Conservation (phyloP, 768 basidiomycete species). For the Coprinellus micaceus region DNA sequence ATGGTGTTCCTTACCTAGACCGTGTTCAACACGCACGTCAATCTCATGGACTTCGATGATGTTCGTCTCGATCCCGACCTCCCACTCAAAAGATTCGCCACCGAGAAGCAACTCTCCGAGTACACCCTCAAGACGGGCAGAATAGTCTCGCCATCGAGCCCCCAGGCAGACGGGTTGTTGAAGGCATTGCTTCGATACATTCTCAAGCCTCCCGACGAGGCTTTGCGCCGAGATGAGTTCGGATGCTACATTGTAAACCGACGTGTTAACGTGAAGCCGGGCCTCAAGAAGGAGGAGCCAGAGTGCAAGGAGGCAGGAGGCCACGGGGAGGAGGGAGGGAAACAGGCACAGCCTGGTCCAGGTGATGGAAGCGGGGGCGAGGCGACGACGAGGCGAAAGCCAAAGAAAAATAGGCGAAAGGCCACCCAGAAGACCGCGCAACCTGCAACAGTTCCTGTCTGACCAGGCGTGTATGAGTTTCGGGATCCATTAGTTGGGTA, state of each 20-base stretch:
- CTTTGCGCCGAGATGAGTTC: neutral
- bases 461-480: too few species aligned
- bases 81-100: constrained; percentile 5
- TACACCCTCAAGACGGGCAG: constrained; percentile 10
- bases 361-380: neutral
- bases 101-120: constrained; percentile 9
- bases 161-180: constrained; percentile 13
- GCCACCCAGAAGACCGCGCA: too few species aligned
- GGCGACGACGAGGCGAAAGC: too few species aligned
- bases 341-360: neutral
- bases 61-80: neutral
- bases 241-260: neutral
- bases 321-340: neutral
- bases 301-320: neutral
- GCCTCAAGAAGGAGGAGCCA: neutral
- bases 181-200: constrained; percentile 14
- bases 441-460: too few species aligned
- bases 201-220: neutral
- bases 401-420: too few species aligned
- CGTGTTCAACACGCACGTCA: constrained; percentile 4
- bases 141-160: constrained; percentile 9
- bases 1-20: neutral
- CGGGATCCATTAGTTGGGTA: too few species aligned
- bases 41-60: constrained; percentile 17
- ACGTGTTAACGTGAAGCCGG: neutral